Evolutionary conservation across 2,329 filamentous ascomycete genomes (phyloP).

Genomic region (Aspergillus alliaceus): DNA sequence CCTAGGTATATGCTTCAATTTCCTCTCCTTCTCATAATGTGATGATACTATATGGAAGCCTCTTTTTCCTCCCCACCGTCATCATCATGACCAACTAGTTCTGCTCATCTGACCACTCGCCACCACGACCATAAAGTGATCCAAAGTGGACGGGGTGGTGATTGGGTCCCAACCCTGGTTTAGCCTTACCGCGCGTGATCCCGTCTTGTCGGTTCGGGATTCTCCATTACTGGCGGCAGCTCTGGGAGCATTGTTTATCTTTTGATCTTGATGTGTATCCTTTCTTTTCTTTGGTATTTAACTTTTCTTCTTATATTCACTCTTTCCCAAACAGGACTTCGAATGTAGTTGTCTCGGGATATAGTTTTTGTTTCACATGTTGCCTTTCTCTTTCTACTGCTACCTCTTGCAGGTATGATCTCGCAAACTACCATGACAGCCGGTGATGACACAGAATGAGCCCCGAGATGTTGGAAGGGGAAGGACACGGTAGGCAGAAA

Average conservation of each 20-base stretch:
- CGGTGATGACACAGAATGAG: slow-evolving; percentile 28
- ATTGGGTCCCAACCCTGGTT: slow-evolving; percentile 13
- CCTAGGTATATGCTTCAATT: no score
- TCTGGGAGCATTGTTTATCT: neutral
- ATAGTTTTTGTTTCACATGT: neutral
- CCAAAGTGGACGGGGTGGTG: slow-evolving; percentile 8
- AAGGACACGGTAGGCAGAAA: slow-evolving; percentile 17
- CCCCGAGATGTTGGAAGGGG: slow-evolving; percentile 19
- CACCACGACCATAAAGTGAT: slow-evolving; percentile 17
- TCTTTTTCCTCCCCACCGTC: neutral
- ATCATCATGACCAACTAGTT: neutral
- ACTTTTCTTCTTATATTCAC: neutral
- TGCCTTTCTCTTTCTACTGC: neutral
- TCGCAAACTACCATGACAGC: slow-evolving; percentile 6
- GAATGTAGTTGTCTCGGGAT: neutral
- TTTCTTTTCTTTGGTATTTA: neutral
- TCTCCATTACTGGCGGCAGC: neutral
- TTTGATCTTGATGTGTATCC: neutral
- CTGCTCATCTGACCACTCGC: slow-evolving; percentile 14
- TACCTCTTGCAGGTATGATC: neutral
- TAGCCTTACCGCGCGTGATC: slow-evolving; percentile 13
- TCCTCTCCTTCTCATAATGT: neutral
- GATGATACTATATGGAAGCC: neutral
- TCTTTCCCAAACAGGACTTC: neutral
- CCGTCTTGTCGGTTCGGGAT: neutral